phyloP scores from a whole-genome alignment of 129 eudicot genomes.

The Glebionis coronaria region DNA sequence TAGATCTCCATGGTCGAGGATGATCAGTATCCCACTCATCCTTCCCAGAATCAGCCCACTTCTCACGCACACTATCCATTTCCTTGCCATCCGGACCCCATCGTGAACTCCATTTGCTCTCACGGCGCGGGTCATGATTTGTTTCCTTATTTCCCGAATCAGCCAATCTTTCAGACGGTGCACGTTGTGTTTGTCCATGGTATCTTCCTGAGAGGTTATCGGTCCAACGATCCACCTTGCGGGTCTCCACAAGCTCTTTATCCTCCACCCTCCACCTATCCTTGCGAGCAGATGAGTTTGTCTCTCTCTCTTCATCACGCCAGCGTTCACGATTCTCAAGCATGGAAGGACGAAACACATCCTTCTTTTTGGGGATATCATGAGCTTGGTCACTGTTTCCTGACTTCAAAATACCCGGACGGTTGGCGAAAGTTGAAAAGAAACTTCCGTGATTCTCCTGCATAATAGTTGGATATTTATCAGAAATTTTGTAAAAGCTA shows the following conservation, averaged over 20 bases:
- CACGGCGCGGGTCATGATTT: constrained; percentile 71
- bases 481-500: neutral
- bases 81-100: constrained; percentile 88
- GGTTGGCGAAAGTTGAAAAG: constrained; percentile 39
- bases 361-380: constrained; percentile 69
- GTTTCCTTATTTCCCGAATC: constrained; percentile 63
- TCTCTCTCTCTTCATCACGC: constrained; percentile 98
- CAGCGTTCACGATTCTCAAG: constrained; percentile 86
- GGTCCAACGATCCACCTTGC: constrained; percentile 64
- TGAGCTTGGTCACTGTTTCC: constrained; percentile 43
- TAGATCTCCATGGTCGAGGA: constrained; percentile 90
- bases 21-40: constrained; percentile 75
- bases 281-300: constrained; percentile 51
- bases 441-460: constrained; percentile 63
- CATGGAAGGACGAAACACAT: constrained; percentile 80
- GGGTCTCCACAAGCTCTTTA: constrained; percentile 61
- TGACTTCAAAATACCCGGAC: constrained; percentile 41
- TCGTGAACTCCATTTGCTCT: constrained; percentile 85
- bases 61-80: constrained; percentile 44
- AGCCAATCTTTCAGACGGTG: constrained; percentile 58
- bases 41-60: constrained; percentile 52
- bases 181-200: constrained; percentile 65
- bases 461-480: neutral
- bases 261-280: constrained; percentile 92
- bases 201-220: constrained; percentile 58